phyloP scores from a whole-genome alignment of 139 green algal genomes.

The Coccomyxa sp. region DNA sequence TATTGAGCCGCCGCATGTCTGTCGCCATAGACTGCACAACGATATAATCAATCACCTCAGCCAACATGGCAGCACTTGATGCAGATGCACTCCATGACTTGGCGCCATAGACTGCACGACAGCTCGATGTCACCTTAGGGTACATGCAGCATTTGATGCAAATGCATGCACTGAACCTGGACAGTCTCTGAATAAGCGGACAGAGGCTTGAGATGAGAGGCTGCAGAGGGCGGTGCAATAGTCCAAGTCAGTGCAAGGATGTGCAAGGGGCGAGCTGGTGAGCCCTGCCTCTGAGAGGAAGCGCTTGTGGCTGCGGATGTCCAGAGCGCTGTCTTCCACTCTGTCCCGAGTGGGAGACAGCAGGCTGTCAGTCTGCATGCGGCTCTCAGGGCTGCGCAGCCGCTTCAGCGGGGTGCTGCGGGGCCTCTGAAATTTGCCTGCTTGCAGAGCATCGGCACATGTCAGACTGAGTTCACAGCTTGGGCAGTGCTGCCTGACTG shows the following conservation, averaged over 20 bases:
- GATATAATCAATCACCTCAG: no score
- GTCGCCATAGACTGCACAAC: slow-evolving; percentile 3
- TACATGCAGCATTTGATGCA: no score
- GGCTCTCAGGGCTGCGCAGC: neutral
- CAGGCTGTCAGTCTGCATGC: neutral
- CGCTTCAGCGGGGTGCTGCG: neutral
- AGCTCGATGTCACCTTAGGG: no score
- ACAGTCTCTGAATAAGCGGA: neutral
- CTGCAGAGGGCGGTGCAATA: neutral
- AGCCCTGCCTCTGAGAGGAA: slow-evolving; percentile 3
- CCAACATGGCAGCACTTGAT: no score
- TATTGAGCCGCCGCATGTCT: slow-evolving; percentile 6
- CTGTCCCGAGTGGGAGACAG: neutral
- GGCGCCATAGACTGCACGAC: no score
- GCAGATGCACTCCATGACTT: no score
- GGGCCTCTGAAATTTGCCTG: neutral
- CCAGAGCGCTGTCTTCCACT: neutral
- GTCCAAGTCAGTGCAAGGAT: neutral
- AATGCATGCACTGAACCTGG: no score
- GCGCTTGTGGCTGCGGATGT: slow-evolving; percentile 9
- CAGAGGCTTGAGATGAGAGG: neutral
- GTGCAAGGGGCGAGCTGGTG: no score
- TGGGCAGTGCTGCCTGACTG: no score
- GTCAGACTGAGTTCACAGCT: no score
- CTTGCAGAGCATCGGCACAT: no score